Evolutionary conservation across 2,329 filamentous ascomycete species (phyloP).

Genomic region (Cytospora schulzeri): DNA sequence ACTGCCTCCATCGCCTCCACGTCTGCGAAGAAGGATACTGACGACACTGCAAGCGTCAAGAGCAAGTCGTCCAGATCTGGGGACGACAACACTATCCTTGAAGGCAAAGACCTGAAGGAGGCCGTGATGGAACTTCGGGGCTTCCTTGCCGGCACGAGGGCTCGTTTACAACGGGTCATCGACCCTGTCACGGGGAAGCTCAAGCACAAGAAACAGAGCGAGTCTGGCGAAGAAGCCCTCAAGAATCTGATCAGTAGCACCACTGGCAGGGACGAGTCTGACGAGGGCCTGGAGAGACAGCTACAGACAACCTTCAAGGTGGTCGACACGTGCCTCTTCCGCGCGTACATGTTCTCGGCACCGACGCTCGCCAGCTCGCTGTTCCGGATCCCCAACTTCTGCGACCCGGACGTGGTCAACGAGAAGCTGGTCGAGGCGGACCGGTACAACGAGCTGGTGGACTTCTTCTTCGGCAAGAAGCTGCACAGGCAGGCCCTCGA

Average conservation of each 20-base stretch:
- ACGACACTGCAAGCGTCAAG: constrained; percentile 58
- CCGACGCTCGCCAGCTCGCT: constrained; percentile 84
- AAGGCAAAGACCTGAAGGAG: constrained; percentile 80
- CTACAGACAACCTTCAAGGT: constrained; percentile 77
- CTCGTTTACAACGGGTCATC: constrained; percentile 62
- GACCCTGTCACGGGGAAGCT: constrained; percentile 64
- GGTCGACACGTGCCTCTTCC: constrained; percentile 92
- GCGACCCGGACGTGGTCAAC: constrained; percentile 92
- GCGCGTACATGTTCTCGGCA: constrained; percentile 90
- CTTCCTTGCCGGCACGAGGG: constrained; percentile 84
- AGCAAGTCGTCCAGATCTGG: constrained; percentile 43
- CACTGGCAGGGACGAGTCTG: constrained; percentile 48
- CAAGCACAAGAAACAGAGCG: constrained; percentile 51
- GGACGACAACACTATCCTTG: constrained; percentile 53
- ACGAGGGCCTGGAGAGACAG: constrained; percentile 68
- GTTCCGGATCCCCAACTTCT: constrained; percentile 96
- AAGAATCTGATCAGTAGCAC: constrained; percentile 52
- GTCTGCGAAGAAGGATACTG: constrained; percentile 52
- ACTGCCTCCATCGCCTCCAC: constrained; percentile 61
- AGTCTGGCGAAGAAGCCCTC: constrained; percentile 51
- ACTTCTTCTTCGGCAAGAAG: constrained; percentile 95
- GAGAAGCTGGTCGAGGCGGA: constrained; percentile 87
- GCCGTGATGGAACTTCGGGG: constrained; percentile 83
- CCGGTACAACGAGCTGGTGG: constrained; percentile 91
- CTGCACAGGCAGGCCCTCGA: constrained; percentile 86